Base-by-base conservation (phyloP, 2,329 filamentous ascomycete genomes). In the Fusarium phyllophilum region DNA sequence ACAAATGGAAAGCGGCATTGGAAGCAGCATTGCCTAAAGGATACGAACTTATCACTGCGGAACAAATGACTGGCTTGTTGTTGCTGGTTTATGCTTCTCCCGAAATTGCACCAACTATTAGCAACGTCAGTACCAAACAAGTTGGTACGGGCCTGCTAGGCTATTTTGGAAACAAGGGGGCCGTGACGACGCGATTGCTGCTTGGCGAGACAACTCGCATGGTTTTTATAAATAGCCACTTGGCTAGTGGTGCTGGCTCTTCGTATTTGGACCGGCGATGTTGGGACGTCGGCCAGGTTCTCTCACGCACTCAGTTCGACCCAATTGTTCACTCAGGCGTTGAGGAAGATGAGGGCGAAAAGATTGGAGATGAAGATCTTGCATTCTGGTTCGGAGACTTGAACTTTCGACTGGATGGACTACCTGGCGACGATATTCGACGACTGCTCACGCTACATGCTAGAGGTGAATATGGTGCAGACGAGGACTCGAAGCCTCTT, bases 111-210 rank as follows among this genome's bases (percentile, higher is more conserved):
- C 87, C 91, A 1, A 93, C 92, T 6, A 89, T 98, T 77, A 93
- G 91, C 70, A 93, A 94, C 55, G 90, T 97, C 75, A 97, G 94
- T 82, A 95, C 92, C 4, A 91, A 91, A 9, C 92, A 90, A 65
- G 92, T 98, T 13, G 96, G 95, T 1, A 99, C 96, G 0, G 96
- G 96, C 0, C 82, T 98, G 48, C 89, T 97, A 82, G 96, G 96
- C 1, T 97, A 97, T 79, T 92, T 98, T 85, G 96, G 96, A 15
- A 99, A 99, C 82, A 99, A 99, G 81, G 96, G 96, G 4, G 96
- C 94, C 8, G 92, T 97, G 2, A 90, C 92, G 7, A 93, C 93
- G 8, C 89, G 96, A 26, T 85, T 99, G 8, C 87, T 99, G 2
- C 84, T 99, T 2, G 96, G 96, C 5, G 96, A 98, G 81, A 95